phyloP scores from a whole-genome alignment of 148 eudicot genomes.

The Amaranthus cruentus region DNA sequence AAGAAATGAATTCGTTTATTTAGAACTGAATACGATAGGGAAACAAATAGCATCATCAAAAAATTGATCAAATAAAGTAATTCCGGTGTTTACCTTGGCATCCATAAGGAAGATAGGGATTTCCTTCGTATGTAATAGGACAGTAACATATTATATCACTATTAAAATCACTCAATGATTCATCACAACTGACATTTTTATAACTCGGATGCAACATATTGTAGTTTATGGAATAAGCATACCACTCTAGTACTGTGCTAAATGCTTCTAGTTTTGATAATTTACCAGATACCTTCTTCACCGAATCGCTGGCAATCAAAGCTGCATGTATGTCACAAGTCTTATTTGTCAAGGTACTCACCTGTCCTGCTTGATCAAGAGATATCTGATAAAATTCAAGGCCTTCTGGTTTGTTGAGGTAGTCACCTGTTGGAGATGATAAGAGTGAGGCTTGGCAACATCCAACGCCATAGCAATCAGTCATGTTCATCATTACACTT shows the following conservation, averaged over 20 bases:
- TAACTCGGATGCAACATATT: background rate
- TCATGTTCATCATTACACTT: background rate
- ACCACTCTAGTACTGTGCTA: slow-evolving; percentile 12
- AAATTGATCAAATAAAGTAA: no score
- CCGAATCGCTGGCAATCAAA: background rate
- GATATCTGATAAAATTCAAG: slow-evolving; percentile 18
- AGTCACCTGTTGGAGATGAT: background rate
- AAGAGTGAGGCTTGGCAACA: slow-evolving; percentile 36
- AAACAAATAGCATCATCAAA: no score
- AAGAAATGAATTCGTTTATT: background rate
- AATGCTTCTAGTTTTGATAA: background rate
- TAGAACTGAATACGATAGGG: background rate
- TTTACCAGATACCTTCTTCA: background rate
- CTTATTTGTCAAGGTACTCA: background rate
- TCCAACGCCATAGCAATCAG: slow-evolving; percentile 32
- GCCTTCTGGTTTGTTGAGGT: background rate
- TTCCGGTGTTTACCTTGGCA: slow-evolving; percentile 20
- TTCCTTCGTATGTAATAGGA: slow-evolving; percentile 15
- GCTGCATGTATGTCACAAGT: slow-evolving; percentile 15
- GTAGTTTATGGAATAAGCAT: no score
- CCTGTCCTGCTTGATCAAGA: no score
- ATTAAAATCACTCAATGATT: no score
- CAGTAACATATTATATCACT: no score
- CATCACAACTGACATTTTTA: no score
- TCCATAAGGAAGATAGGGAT: slow-evolving; percentile 24